Base-by-base conservation (phyloP, 2,329 filamentous ascomycete genomes). In the Apiospora rasikravindrae region DNA sequence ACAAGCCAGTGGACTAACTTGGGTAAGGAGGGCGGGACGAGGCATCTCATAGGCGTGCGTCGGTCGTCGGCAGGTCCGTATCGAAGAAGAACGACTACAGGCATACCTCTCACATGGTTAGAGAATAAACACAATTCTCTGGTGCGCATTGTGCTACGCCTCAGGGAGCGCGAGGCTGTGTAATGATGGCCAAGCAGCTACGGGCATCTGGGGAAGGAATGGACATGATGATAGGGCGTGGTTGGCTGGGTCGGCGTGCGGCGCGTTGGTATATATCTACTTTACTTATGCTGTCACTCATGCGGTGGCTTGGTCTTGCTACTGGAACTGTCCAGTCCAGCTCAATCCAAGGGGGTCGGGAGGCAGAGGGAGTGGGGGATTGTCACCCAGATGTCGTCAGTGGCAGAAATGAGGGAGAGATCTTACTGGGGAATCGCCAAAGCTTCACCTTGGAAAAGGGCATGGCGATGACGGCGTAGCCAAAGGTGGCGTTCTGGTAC, bases 401-500 rank as follows among this genome's bases (percentile, higher is more conserved):
- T 24, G 24, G n/a, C n/a, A n/a, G n/a, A n/a, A n/a, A n/a, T n/a
- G n/a, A n/a, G n/a, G n/a, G n/a, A n/a, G n/a, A n/a, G n/a, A 29
- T 44, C 76, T 71, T 69, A 77, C n/a, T 83, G 84, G 42, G 86
- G 0, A 93, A 82, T 6, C 88, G 83, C 89, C 90, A 92, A 33
- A 88, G 85, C 45, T 90, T 85, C 53, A 93, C 88, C 70, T 90
- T 88, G 67, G 88, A 87, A 80, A 93, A 93, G 0, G 91, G 91
- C 0, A 88, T 87, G 0, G 90, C 85, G 8, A 93, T 85, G n/a
- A 93, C 83, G 40, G 89, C 88, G 78, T 93, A 93, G 81, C 94
- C 91, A 77, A 89, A 92, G 64, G 82, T 86, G 69, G 88, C 73
- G 78, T 85, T 82, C 29, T 69, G 45, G 29, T 53, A 40, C 73